Conservation (phyloP, 495 filamentous ascomycete genomes). For the Tuber brumale region DNA sequence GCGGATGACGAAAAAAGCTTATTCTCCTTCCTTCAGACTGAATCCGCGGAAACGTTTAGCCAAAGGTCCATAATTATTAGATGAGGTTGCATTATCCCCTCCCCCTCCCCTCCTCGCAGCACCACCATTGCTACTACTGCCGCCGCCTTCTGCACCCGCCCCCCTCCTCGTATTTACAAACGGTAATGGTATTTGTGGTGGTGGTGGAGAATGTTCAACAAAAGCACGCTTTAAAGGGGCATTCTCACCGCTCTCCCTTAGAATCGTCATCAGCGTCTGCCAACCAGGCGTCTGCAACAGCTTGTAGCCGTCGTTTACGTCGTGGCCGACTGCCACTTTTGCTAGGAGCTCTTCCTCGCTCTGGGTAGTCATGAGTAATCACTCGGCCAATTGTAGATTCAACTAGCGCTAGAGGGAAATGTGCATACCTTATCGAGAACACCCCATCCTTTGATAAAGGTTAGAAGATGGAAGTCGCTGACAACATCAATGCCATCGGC, state of each 20-base stretch:
- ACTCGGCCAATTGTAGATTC: slow-evolving; percentile 20
- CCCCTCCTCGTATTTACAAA: slow-evolving; percentile 36
- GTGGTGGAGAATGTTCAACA: slow-evolving; percentile 25
- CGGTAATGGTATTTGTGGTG: slow-evolving; percentile 15
- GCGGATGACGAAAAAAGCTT: background rate
- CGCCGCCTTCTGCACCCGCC: slow-evolving; percentile 26
- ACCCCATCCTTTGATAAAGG: slow-evolving; percentile 71
- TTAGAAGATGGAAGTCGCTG: slow-evolving; percentile 89
- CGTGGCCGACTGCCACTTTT: slow-evolving; percentile 69
- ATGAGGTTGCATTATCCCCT: background rate
- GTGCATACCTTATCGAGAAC: slow-evolving; percentile 72
- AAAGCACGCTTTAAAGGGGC: slow-evolving; percentile 63
- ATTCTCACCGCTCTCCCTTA: slow-evolving; percentile 95
- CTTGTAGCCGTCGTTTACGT: slow-evolving; percentile 68
- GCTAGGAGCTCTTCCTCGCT: slow-evolving; percentile 84
- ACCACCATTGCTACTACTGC: slow-evolving; percentile 41
- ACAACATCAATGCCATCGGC: slow-evolving; percentile 60
- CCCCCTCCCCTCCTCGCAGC: slow-evolving; percentile 52
- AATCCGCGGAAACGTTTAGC: slow-evolving; percentile 98
- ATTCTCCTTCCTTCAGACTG: slow-evolving; percentile 63
- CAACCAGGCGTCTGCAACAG: slow-evolving; percentile 79
- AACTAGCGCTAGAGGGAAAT: slow-evolving; percentile 6
- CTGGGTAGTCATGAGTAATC: slow-evolving; percentile 48
- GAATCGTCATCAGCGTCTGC: slow-evolving; percentile 85
- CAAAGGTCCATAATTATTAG: slow-evolving; percentile 54